Base-by-base conservation (phyloP, 768 basidiomycete species). In the Suillus paluster region DNA sequence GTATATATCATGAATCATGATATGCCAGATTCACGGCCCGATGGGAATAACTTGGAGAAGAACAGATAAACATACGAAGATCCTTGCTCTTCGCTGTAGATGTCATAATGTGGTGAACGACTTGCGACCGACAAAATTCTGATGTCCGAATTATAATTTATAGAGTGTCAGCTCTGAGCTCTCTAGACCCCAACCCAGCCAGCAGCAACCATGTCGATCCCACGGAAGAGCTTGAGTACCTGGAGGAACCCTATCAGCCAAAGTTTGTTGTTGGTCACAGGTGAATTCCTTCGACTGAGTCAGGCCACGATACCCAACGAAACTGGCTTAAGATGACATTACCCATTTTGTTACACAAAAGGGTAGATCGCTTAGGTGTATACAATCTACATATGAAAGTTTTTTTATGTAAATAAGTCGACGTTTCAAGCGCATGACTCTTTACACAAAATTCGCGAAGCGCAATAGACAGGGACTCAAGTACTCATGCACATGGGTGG, bases 221-320 rank as follows among this genome's bases (percentile, higher is more conserved):
- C n/a, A 4, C 58, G 0, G 86, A 88, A 21, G 88, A 90, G 67
- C 73, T 85, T 48, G 80, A 83, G 71, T 78, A 79, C 58, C 79
- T 90, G 34, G 81, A 83, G 60, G 81, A 84, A 64, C 80, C 82
- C 2, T 89, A 90, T 75, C 52, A 70, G 58, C 77, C 85, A 2
- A 76, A 77, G 60, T 64, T 62, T 1, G 72, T 85, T 15, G 67
- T 82, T n/a, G 84, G 86, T 14, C 83, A 85, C 68, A 48, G 44
- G 17, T 79, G 64, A 75, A 42, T 38, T 25, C 15, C 36, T 54
- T 23, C 4, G 42, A 44, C 30, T 30, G n/a, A n/a, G n/a, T n/a
- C 30, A 30, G 30, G 42, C 7, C n/a, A 30, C 4, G 42, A 44
- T 44, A 6, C 19, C 33, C 23, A 8, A 39, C 17, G 23, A 39